Base-by-base conservation (phyloP, 805 yeast species). In the Sungouiella blattae region DNA sequence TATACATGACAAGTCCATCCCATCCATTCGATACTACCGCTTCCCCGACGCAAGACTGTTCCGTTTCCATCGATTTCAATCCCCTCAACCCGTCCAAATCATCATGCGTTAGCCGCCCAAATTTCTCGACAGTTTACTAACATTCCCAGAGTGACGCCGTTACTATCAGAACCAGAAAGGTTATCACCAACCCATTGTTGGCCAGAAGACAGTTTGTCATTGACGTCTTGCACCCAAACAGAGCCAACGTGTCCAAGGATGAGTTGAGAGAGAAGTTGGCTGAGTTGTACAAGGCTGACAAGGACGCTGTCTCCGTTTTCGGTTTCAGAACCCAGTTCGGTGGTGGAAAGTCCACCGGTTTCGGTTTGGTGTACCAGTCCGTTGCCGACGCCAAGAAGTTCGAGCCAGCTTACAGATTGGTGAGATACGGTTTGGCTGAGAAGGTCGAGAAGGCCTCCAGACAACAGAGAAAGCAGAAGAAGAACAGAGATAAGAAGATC, bases 391-490 rank as follows among this genome's bases (percentile, higher is more conserved):
- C 96, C 68, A 87, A 89, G 84, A 89, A 82, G 75, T 91, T 93
- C 73, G 99, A 93, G 80, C 99, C 99, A 77, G 68, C 87, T 57
- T 93, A 93, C 94, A 89, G 99, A 78, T 87, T 87, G 68, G 95
- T 93, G 61, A 89, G 99, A 85, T 85, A 87, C 80, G 98, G 98
- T 66, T 80, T 89, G 69, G 97, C 95, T 67, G 77, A 77, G 60
- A 88, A 87, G 83, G 89, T 83, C 64, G 97, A 91, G 75, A 88
- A 87, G 80, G 78, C 96, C 62, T 87, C 97, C 62, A 89, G 98
- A 88, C 96, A 89, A 80, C 98, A 93, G 81, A 87, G 98, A 83
- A 93, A 93, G 77, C 98, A 91, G 81, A 87, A 85, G 88, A 91
- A 93, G 89, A 93, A 93, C 95, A 88, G 97, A 81, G 96, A 85